A percentile compares a stretch with the other conserved stretches of the same genome.
These are phyloP conservation scores for Thraustochytrium sp. DNA, from an alignment of 352 stramenopile species.

Conservation along the genomic window DNA sequence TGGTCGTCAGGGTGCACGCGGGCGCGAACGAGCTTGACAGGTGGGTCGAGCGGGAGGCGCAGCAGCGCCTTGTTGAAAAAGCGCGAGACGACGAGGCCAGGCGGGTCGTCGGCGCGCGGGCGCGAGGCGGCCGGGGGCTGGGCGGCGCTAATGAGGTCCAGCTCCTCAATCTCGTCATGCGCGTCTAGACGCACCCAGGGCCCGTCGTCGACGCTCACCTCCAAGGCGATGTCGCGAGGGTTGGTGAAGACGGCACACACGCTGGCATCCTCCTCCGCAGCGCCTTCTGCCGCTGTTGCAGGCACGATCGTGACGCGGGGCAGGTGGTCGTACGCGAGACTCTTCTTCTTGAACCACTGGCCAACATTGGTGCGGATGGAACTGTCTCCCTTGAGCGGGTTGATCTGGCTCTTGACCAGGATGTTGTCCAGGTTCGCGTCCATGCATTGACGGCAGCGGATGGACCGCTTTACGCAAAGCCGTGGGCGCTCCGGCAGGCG, in stretches of 20 bases:
- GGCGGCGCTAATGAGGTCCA: neutral
- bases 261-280: neutral
- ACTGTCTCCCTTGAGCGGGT: slow-evolving; percentile 74
- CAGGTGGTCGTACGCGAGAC: slow-evolving; percentile 7
- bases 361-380: slow-evolving; percentile 55
- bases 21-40: neutral
- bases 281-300: neutral
- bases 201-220: neutral
- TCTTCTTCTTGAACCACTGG: slow-evolving; percentile 41
- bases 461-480: slow-evolving; percentile 70
- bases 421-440: slow-evolving; percentile 74
- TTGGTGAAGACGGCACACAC: neutral
- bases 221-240: neutral
- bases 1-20: too few relatives aligned
- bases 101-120: neutral
- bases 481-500: slow-evolving; percentile 58
- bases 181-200: neutral
- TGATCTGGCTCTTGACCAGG: slow-evolving; percentile 80
- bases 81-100: neutral
- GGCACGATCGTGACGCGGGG: neutral
- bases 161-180: slow-evolving; percentile 25
- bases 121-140: neutral
- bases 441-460: slow-evolving; percentile 60
- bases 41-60: neutral
- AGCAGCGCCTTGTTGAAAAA: slow-evolving; percentile 15